These are phyloP conservation scores for Heritiera littoralis DNA, from an alignment of 345 rosid genomes.

Conservation along the genomic window DNA sequence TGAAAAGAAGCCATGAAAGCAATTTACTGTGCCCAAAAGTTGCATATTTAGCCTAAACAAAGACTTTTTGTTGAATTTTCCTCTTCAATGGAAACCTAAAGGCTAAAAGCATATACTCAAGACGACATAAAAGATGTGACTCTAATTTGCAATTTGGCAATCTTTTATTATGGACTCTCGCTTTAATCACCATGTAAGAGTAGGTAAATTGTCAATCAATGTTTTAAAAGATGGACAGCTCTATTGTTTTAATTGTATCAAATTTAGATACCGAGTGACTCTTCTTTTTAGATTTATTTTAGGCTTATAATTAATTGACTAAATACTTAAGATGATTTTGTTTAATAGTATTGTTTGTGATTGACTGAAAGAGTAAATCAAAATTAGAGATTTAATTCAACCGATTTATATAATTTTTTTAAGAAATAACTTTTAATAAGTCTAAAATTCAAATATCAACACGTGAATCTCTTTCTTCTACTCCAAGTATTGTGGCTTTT, in stretches of 20 bases:
- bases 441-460: too few relatives aligned
- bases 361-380: conserved; percentile 6
- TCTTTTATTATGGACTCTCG: neutral
- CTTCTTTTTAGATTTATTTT: neutral
- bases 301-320: conserved; percentile 12
- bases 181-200: neutral
- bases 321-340: neutral
- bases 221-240: neutral
- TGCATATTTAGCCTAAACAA: neutral
- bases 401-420: too few relatives aligned
- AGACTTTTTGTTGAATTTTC: neutral
- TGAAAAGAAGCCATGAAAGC: neutral
- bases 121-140: neutral
- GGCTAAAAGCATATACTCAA: neutral
- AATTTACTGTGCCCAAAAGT: neutral
- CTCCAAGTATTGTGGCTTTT: too few relatives aligned
- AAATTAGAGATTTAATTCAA: too few relatives aligned
- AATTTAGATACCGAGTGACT: neutral
- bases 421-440: too few relatives aligned
- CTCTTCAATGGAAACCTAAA: neutral
- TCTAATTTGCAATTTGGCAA: conserved; percentile 1
- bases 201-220: conserved; percentile 19
- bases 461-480: too few relatives aligned
- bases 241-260: neutral
- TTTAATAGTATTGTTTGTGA: neutral